phyloP scores from a whole-genome alignment of 768 basidiomycete species.

The Porphyrellus cyaneotinctus region DNA sequence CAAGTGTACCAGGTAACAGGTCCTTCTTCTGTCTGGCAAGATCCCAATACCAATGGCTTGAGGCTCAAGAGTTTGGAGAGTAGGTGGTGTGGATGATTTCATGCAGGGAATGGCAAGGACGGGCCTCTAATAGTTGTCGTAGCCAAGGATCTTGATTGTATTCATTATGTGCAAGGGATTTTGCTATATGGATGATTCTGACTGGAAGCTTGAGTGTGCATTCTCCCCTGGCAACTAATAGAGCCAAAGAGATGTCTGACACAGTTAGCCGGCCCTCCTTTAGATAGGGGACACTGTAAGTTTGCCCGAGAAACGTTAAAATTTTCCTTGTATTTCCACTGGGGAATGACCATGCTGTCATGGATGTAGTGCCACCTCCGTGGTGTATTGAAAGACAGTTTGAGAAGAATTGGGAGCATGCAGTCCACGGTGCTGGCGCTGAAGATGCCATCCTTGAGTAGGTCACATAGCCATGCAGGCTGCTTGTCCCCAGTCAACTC shows the following conservation, averaged over 20 bases:
- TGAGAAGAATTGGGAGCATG: slow-evolving; percentile 65
- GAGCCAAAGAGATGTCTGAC: slow-evolving; percentile 41
- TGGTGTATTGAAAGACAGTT: slow-evolving; percentile 49
- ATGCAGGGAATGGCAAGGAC: slow-evolving; percentile 13
- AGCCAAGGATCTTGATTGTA: slow-evolving; percentile 50
- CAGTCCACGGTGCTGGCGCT: slow-evolving; percentile 36
- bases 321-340: slow-evolving; percentile 43
- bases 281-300: slow-evolving; percentile 46
- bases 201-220: slow-evolving; percentile 32
- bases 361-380: slow-evolving; percentile 62
- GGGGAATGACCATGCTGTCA: slow-evolving; percentile 32
- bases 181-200: slow-evolving; percentile 41
- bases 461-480: slow-evolving; percentile 57
- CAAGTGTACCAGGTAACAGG: slow-evolving; percentile 64
- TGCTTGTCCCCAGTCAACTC: slow-evolving; percentile 12
- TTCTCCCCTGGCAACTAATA: slow-evolving; percentile 43
- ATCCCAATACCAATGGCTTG: slow-evolving; percentile 89
- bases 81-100: background rate
- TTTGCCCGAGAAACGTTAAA: slow-evolving; percentile 41
- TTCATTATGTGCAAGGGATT: slow-evolving; percentile 27
- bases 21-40: slow-evolving; percentile 70
- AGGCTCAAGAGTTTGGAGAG: slow-evolving; percentile 30
- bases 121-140: slow-evolving; percentile 58
- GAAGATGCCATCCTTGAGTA: slow-evolving; percentile 43
- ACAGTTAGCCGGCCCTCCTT: slow-evolving; percentile 40